A percentile compares a stretch with the other conserved stretches of the same genome.
phyloP scores from a whole-genome alignment of 106 monocot genomes.

The Dendrobium chrysotoxum region DNA sequence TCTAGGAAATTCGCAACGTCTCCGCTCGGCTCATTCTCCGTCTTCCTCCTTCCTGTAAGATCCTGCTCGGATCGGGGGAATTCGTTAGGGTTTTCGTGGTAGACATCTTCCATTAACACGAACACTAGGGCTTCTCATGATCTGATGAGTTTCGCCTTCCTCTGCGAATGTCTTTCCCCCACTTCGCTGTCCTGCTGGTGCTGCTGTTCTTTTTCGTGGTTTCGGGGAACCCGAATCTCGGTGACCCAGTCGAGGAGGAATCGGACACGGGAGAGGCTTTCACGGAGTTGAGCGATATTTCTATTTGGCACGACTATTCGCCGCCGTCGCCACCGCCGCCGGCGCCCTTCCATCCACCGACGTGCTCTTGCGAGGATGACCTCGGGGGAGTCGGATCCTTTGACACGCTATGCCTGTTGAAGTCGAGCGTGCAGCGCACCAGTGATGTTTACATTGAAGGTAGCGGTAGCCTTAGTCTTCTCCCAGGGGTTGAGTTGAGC shows the following conservation, averaged over 20 bases:
- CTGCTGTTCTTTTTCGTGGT: neutral
- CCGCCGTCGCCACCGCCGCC: conserved; percentile 63
- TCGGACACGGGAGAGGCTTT: neutral
- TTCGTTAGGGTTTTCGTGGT: neutral
- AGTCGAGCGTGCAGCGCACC: conserved; percentile 25
- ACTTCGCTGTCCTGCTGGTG: conserved; percentile 6
- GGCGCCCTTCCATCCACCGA: conserved; percentile 37
- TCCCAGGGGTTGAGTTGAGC: conserved; percentile 42
- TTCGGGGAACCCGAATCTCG: conserved; percentile 15
- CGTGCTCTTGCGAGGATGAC: conserved; percentile 68
- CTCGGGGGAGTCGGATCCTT: conserved; percentile 73
- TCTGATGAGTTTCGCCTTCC: conserved; percentile 16
- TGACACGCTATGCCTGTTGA: conserved; percentile 68
- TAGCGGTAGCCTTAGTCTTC: conserved; percentile 58
- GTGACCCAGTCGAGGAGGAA: neutral
- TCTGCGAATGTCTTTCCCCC: conserved; percentile 10
- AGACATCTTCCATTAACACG: neutral
- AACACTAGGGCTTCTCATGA: conserved; percentile 7
- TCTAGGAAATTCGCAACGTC: neutral
- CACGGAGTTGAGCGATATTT: conserved; percentile 20
- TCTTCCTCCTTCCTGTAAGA: neutral
- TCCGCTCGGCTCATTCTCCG: neutral
- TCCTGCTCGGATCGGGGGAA: neutral
- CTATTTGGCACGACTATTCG: conserved; percentile 59
- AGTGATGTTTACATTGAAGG: conserved; percentile 55